Evolutionary conservation across 768 basidiomycete genomes (phyloP).

Genomic region (Kwoniella bestiolae): DNA sequence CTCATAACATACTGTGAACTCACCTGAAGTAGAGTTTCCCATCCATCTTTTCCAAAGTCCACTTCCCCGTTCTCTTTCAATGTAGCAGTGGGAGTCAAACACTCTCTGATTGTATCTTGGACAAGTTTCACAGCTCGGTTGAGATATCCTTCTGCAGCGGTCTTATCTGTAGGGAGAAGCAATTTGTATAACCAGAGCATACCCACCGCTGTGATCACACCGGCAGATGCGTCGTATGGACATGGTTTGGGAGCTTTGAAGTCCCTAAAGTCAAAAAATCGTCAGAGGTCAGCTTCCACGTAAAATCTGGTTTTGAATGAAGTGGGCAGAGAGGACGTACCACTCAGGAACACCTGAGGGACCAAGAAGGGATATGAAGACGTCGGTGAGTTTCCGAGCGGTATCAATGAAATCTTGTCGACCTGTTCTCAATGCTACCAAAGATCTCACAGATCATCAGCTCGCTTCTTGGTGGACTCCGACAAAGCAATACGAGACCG

Average conservation of each 20-base stretch:
- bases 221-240: conserved; percentile 50
- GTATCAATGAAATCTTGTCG: conserved; percentile 44
- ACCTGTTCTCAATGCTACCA: conserved; percentile 39
- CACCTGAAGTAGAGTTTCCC: conserved; percentile 47
- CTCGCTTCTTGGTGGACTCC: neutral
- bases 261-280: conserved; percentile 29
- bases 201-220: conserved; percentile 39
- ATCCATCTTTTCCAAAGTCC: conserved; percentile 45
- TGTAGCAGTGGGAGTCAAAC: conserved; percentile 31
- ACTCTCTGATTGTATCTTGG: conserved; percentile 35
- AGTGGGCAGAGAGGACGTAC: conserved; percentile 23
- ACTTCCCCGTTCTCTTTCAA: conserved; percentile 31
- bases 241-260: conserved; percentile 44
- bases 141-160: conserved; percentile 41
- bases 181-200: conserved; percentile 41
- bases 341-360: conserved; percentile 43
- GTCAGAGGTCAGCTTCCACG: neutral
- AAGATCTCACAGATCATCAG: neutral
- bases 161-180: conserved; percentile 25
- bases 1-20: conserved; percentile 5
- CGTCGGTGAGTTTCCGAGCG: conserved; percentile 38
- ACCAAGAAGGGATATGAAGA: conserved; percentile 36
- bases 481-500: neutral
- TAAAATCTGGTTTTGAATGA: neutral
- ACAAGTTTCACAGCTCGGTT: conserved; percentile 34